phyloP scores from a whole-genome alignment of 768 basidiomycete genomes.

The Mycena sanguinolenta region DNA sequence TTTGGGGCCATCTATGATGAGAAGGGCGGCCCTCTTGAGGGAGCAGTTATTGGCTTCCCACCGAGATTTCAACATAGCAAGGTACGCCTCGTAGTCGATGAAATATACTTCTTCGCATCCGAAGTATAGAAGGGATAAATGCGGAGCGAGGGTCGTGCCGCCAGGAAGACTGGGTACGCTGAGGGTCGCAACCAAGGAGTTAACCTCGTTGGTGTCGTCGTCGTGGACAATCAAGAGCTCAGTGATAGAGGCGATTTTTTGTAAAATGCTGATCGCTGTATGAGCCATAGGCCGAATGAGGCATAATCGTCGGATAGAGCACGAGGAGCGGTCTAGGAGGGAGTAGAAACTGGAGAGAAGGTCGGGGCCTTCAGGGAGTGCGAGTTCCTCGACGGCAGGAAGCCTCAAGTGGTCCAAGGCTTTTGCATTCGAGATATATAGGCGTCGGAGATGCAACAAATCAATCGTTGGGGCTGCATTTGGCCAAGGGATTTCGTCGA shows the following conservation, averaged over 20 bases:
- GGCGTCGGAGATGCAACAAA: neutral
- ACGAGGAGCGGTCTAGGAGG: neutral
- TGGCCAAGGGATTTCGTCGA: neutral
- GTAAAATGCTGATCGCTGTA: neutral
- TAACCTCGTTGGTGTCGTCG: neutral
- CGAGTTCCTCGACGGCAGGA: constrained; percentile 3
- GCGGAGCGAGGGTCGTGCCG: neutral
- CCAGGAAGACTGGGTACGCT: neutral
- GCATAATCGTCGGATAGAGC: neutral
- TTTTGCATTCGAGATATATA: neutral
- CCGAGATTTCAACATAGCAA: constrained; percentile 5
- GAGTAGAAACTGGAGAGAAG: neutral
- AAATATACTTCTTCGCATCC: neutral
- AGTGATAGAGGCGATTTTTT: neutral
- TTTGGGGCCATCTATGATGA: too few species aligned
- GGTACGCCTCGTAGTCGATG: neutral
- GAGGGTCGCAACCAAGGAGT: neutral
- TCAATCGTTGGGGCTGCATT: neutral
- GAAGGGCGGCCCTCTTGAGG: neutral
- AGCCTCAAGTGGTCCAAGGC: neutral
- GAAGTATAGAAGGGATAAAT: neutral
- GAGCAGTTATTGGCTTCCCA: neutral
- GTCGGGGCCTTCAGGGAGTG: neutral
- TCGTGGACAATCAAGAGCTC: neutral
- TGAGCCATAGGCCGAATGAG: neutral